Percentiles rank a stretch among this genome's conserved stretches.
These are phyloP conservation scores for Ceratobasidium sp. DNA, from an alignment of 1,284 basidiomycete genomes.

Conservation along the genomic window DNA sequence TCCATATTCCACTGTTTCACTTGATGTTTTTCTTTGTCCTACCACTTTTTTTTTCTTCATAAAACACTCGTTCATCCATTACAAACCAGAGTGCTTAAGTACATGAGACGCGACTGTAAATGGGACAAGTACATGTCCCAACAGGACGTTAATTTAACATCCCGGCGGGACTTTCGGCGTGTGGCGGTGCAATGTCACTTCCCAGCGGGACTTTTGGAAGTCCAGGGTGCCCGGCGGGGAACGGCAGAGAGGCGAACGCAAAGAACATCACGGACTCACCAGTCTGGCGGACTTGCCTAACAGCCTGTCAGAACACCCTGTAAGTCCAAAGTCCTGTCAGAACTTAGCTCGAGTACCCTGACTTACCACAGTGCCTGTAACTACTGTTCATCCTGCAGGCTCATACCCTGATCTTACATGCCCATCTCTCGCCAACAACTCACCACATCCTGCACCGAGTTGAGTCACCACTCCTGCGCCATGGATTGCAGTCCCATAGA, in stretches of 20 bases:
- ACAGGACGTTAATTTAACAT: background rate
- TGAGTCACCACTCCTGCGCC: background rate
- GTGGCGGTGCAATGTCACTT: background rate
- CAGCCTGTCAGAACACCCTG: background rate
- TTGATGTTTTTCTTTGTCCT: background rate
- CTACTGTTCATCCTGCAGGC: background rate
- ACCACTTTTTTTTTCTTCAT: background rate
- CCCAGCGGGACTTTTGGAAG: background rate
- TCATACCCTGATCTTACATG: background rate
- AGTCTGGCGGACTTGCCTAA: background rate
- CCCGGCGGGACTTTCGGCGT: background rate
- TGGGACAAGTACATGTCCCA: background rate
- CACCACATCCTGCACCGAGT: constrained; percentile 2
- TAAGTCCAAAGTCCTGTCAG: constrained; percentile 1
- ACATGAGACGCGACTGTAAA: background rate
- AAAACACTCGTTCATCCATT: background rate
- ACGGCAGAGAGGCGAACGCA: background rate
- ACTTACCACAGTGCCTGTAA: constrained; percentile 17
- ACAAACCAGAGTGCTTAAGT: background rate
- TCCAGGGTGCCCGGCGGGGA: background rate
- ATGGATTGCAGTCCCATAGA: background rate
- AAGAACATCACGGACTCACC: background rate
- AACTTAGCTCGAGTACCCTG: constrained; percentile 3
- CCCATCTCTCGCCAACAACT: background rate
- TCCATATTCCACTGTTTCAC: background rate